Base-by-base conservation (phyloP, 352 stramenopile species). In the Globisporangium sylvaticum region DNA sequence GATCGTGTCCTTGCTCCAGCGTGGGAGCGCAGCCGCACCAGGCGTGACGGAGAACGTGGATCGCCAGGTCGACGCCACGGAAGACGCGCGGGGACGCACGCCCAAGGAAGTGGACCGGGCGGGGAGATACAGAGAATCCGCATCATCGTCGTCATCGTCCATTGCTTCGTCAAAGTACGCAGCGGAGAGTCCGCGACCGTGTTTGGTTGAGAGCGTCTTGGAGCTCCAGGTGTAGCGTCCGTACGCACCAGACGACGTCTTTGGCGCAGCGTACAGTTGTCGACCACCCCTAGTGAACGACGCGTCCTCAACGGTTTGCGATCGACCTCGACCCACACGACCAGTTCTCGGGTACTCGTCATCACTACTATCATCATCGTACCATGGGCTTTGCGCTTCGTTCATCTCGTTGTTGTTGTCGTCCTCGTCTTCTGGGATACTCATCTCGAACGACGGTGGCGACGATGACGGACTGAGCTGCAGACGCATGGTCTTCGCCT, bases 1-100 rank as follows among this genome's bases (percentile, higher is more conserved):
- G 46, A 72, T 73, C 4, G 72, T 56, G 57, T 86, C 74, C 57
- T 93, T 93, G 64, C 76, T 81, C 74, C 88, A 95, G 52, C 87
- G 87, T 57, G 87, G 81, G 12, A 67, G 46, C 32, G 52, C 55
- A 1, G 68, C 56, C 29, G 74, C 63, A 42, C 72, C 76, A 20
- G 74, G 60, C 12, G 67, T 12, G 25, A 67, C 27, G 14, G 64
- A 73, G 31, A 70, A 62, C 22, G 58, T 60, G 34, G 57, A 70
- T 18, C 65, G 29, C 60, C 66, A 66, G 27, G 58, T 68, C 9
- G 79, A 83, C 27, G 68, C 50, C 29, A 57, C 77, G 0, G 76
- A 84, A 10, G 74, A 78, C 1, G 70, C 72, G 32, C 76, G 70
- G 22, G 65, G 68, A 14, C 77, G 64, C 37, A 48, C 37, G 46